Percentiles rank a stretch among this genome's conserved stretches.
Conservation (phyloP, 2,329 filamentous ascomycete genomes). For the Cordyceps cicadae region DNA sequence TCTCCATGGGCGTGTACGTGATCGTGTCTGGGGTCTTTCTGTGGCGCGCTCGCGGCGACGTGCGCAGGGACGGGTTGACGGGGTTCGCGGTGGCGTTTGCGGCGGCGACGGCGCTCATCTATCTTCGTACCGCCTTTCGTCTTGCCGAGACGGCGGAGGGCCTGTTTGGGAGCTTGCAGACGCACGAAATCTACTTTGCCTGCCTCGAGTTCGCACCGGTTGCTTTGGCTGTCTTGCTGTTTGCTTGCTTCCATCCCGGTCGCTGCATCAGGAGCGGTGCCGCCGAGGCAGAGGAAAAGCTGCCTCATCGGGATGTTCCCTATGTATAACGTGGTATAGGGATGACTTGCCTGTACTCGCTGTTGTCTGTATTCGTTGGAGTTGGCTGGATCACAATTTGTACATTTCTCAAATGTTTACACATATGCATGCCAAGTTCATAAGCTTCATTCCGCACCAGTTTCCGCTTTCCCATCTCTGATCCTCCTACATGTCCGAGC, state of each 20-base stretch:
- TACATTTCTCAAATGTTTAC: background rate
- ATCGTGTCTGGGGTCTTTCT: constrained; percentile 34
- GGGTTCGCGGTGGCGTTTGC: constrained; percentile 35
- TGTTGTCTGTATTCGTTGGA: background rate
- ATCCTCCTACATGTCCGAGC: background rate
- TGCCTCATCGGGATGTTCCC: background rate
- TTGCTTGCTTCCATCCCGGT: constrained; percentile 38
- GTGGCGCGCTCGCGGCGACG: constrained; percentile 25
- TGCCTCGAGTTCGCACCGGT: constrained; percentile 47
- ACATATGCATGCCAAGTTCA: background rate
- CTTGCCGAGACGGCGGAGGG: constrained; percentile 47
- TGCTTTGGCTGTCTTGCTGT: constrained; percentile 38
- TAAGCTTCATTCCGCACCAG: background rate
- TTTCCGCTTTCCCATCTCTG: constrained; percentile 5
- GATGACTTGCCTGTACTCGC: background rate
- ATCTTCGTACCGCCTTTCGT: constrained; percentile 44
- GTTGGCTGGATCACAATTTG: background rate
- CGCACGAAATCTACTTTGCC: constrained; percentile 45
- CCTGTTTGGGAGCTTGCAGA: constrained; percentile 34
- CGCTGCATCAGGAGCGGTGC: constrained; percentile 20
- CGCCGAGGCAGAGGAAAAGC: background rate
- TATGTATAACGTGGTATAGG: background rate
- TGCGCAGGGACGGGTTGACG: constrained; percentile 23
- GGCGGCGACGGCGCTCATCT: constrained; percentile 39
- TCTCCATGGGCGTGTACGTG: constrained; percentile 41